These are phyloP conservation scores for Entonaema liquescens DNA, from an alignment of 495 filamentous ascomycete species.

Conservation along the genomic window DNA sequence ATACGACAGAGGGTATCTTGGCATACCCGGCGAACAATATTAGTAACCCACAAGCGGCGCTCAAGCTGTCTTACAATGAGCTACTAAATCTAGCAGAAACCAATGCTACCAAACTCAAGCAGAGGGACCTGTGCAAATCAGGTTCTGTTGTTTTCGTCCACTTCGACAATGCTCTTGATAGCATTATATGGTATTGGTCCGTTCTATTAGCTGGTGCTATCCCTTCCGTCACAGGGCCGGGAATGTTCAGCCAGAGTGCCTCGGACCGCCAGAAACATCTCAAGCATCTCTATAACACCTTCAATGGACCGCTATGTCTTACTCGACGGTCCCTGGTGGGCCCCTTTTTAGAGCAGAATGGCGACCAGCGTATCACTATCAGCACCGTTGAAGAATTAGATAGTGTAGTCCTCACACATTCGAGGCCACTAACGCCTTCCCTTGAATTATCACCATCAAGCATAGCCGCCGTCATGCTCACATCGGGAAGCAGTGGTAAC, in stretches of 20 bases:
- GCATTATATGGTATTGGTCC: slow-evolving; percentile 58
- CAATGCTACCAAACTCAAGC: slow-evolving; percentile 15
- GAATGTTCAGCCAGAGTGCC: slow-evolving; percentile 43
- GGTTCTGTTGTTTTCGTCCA: slow-evolving; percentile 47
- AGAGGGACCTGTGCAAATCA: slow-evolving; percentile 14
- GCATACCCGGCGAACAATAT: slow-evolving; percentile 13
- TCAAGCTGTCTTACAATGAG: slow-evolving; percentile 10
- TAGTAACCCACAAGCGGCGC: slow-evolving; percentile 4
- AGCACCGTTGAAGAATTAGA: slow-evolving; percentile 7
- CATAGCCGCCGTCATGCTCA: slow-evolving; percentile 57
- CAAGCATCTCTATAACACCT: slow-evolving; percentile 15
- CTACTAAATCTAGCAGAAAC: slow-evolving; percentile 12
- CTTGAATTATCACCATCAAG: slow-evolving; percentile 1
- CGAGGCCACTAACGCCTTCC: slow-evolving; percentile 5
- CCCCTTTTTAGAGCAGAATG: slow-evolving; percentile 3
- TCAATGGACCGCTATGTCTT: slow-evolving; percentile 17
- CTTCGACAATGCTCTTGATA: slow-evolving; percentile 49
- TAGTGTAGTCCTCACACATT: slow-evolving; percentile 5
- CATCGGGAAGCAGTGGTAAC: slow-evolving; percentile 65
- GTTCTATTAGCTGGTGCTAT: slow-evolving; percentile 50
- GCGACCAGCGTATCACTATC: background rate
- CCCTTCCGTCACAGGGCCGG: slow-evolving; percentile 50
- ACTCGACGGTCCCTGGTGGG: slow-evolving; percentile 1
- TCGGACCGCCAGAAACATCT: slow-evolving; percentile 47
- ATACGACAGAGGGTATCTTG: slow-evolving; percentile 13